Conservation (phyloP, 2,329 filamentous ascomycete genomes). For the Epichloe typhina region DNA sequence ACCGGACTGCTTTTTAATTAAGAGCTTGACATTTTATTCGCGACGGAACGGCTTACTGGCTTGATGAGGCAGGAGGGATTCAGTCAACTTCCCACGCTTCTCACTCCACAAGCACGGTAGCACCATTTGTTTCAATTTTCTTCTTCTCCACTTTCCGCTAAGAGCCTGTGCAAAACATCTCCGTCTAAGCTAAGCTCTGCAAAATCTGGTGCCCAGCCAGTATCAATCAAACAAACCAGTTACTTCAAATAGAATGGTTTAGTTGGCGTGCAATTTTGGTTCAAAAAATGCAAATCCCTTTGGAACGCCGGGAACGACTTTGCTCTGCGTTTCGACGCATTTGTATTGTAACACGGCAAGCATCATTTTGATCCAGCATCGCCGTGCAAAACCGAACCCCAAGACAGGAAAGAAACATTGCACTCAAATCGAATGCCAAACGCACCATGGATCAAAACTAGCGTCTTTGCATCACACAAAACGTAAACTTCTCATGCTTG, state of each 20-base stretch:
- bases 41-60: too few species aligned
- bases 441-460: background rate
- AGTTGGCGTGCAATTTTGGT: background rate
- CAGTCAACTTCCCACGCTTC: too few species aligned
- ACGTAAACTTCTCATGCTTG: slow-evolving; percentile 14
- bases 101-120: too few species aligned
- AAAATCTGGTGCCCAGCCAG: background rate
- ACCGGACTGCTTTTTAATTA: too few species aligned
- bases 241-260: background rate
- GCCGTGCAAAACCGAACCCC: background rate
- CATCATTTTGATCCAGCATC: background rate
- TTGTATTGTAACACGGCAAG: background rate
- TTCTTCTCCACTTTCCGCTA: background rate
- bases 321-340: background rate
- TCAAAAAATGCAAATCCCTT: background rate
- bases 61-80: too few species aligned
- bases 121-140: too few species aligned
- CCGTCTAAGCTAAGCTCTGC: background rate
- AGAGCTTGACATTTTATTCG: too few species aligned
- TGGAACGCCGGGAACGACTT: background rate
- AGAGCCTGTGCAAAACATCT: background rate
- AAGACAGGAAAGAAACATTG: background rate
- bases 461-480: background rate
- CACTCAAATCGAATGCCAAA: background rate
- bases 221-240: background rate